Evolutionary conservation across 2,329 filamentous ascomycete genomes (phyloP).

Genomic region (Epichloe gansuensis): DNA sequence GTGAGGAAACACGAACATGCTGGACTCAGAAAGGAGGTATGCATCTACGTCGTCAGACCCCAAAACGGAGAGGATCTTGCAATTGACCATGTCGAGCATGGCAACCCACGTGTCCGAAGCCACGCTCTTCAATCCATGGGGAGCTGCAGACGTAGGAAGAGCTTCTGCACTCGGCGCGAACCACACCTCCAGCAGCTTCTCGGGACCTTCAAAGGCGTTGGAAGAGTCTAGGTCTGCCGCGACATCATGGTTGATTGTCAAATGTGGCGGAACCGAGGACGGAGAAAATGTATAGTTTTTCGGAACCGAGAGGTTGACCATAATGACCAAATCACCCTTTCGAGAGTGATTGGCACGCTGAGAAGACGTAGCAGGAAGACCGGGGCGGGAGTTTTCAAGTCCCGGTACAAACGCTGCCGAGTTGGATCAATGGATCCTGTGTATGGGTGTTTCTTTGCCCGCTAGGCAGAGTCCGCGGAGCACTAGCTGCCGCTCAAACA

Average conservation of each 20-base stretch:
- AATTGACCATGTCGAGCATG: conserved; percentile 97
- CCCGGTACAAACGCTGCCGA: background rate
- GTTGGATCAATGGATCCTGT: background rate
- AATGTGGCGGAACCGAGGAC: conserved; percentile 70
- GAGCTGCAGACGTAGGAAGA: conserved; percentile 57
- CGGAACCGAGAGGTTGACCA: conserved; percentile 75
- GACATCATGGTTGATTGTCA: conserved; percentile 95
- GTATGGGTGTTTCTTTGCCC: conserved; percentile 15
- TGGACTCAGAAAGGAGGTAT: conserved; percentile 94
- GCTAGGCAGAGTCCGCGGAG: conserved; percentile 57
- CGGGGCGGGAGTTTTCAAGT: background rate
- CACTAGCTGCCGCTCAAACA: conserved; percentile 97
- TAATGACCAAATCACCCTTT: conserved; percentile 22
- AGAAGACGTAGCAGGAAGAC: background rate
- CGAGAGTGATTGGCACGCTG: background rate
- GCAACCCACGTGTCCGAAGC: conserved; percentile 78
- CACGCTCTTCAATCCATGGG: conserved; percentile 76
- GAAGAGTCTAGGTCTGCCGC: conserved; percentile 84
- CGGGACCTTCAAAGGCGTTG: conserved; percentile 95
- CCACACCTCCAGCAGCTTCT: conserved; percentile 98
- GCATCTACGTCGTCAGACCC: conserved; percentile 91
- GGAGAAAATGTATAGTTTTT: conserved; percentile 73
- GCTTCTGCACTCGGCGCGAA: conserved; percentile 70
- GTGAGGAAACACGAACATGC: conserved; percentile 99
- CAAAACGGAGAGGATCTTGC: conserved; percentile 91